phyloP scores from a whole-genome alignment of 169 alveolate genomes.

The Plasmodium gaboni region DNA sequence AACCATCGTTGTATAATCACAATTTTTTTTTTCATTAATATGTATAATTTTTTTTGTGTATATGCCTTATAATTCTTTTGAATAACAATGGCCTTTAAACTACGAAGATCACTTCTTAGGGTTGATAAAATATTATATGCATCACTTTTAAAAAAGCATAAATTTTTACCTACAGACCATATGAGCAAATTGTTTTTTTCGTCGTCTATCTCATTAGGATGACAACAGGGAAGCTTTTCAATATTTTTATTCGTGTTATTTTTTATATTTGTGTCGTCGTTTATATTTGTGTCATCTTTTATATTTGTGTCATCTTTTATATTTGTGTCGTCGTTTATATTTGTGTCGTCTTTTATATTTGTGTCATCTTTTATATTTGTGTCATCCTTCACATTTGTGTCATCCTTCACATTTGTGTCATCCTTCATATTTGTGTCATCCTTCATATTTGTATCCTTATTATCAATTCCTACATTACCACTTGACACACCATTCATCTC shows the following conservation, averaged over 20 bases:
- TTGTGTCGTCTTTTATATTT: neutral
- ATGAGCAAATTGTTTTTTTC: neutral
- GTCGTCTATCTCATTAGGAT: too few species aligned
- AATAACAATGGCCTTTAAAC: conserved; percentile 67
- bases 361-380: neutral
- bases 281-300: neutral
- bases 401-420: neutral
- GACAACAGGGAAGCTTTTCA: too few species aligned
- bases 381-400: neutral
- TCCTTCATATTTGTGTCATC: neutral
- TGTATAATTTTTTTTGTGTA: conserved; percentile 59
- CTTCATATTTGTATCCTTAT: neutral
- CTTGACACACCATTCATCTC: neutral
- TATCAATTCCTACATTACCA: neutral
- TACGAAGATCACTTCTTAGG: conserved; percentile 80
- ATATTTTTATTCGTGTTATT: neutral
- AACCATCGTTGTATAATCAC: conserved; percentile 82
- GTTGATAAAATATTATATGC: conserved; percentile 81
- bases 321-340: neutral
- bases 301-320: neutral
- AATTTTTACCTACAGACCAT: conserved; percentile 66
- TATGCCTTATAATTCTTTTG: conserved; percentile 79
- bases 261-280: neutral
- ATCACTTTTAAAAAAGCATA: conserved; percentile 74
- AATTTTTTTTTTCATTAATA: conserved; percentile 53